Percentiles rank a stretch among this genome's conserved stretches.
Conservation (phyloP, 2,329 filamentous ascomycete genomes). For the Fusarium zealandicum region DNA sequence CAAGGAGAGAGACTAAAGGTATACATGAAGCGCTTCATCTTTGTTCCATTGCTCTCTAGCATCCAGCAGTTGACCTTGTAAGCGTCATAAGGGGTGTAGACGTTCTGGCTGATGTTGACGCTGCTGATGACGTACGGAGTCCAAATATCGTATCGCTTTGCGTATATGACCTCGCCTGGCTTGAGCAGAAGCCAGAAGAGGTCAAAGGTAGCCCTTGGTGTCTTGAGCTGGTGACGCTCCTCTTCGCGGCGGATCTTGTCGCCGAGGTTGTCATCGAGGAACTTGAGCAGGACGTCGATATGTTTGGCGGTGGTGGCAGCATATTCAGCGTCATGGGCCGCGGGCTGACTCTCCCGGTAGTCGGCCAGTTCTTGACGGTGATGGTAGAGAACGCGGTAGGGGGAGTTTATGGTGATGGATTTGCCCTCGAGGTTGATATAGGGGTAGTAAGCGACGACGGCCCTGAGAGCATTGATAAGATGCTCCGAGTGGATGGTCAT, state of each 20-base stretch:
- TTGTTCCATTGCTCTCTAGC: constrained; percentile 46
- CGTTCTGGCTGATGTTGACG: constrained; percentile 33
- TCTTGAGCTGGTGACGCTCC: constrained; percentile 47
- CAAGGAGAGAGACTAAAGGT: constrained; percentile 48
- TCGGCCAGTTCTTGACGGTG: constrained; percentile 52
- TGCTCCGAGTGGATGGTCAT: constrained; percentile 56
- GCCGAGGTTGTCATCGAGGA: constrained; percentile 51
- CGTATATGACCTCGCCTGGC: constrained; percentile 55
- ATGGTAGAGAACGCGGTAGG: constrained; percentile 58
- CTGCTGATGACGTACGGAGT: constrained; percentile 52
- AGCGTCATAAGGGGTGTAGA: constrained; percentile 13
- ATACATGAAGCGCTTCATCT: constrained; percentile 50
- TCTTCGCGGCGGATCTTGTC: constrained; percentile 51
- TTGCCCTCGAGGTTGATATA: constrained; percentile 48
- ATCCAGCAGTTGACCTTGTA: constrained; percentile 53
- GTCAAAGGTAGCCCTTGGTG: constrained; percentile 54
- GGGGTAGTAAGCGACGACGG: constrained; percentile 58
- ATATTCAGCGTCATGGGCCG: constrained; percentile 51
- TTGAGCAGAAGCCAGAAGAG: constrained; percentile 56
- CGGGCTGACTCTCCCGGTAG: constrained; percentile 53
- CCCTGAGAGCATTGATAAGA: constrained; percentile 56
- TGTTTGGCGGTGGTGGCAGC: constrained; percentile 51
- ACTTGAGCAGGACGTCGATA: constrained; percentile 55
- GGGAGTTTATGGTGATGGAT: constrained; percentile 51
- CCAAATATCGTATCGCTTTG: constrained; percentile 51